Conservation (phyloP, 805 yeast genomes). For the Pichia gijzeniarum region DNA sequence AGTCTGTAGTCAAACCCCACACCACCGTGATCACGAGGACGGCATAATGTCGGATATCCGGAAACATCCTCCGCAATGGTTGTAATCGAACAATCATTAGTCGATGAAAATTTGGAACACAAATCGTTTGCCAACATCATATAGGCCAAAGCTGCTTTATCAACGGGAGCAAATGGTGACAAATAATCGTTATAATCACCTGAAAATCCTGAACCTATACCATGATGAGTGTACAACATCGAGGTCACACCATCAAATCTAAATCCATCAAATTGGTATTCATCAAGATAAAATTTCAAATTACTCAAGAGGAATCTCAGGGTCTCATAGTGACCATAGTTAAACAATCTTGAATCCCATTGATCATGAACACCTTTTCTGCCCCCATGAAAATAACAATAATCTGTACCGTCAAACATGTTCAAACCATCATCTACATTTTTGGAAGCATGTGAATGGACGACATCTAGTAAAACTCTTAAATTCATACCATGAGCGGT, state of each 20-base stretch:
- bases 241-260: conserved; percentile 95
- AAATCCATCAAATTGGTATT: conserved; percentile 87
- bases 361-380: conserved; percentile 79
- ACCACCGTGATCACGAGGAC: conserved; percentile 71
- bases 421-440: conserved; percentile 92
- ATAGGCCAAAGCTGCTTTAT: conserved; percentile 79
- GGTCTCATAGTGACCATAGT: conserved; percentile 88
- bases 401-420: conserved; percentile 90
- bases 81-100: conserved; percentile 33
- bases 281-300: conserved; percentile 76
- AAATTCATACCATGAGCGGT: conserved; percentile 87
- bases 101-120: conserved; percentile 45
- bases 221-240: conserved; percentile 90
- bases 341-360: conserved; percentile 96
- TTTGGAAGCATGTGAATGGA: conserved; percentile 93
- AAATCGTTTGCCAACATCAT: conserved; percentile 86
- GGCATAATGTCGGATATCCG: conserved; percentile 93
- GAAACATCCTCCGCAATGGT: conserved; percentile 95
- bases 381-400: conserved; percentile 89
- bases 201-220: conserved; percentile 79
- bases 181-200: conserved; percentile 93
- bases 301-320: conserved; percentile 79
- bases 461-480: conserved; percentile 82
- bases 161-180: conserved; percentile 67
- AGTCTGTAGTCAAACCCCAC: conserved; percentile 89